Evolutionary conservation across 257 asterid species (phyloP).

Genomic region (Fraxinus pennsylvanica): DNA sequence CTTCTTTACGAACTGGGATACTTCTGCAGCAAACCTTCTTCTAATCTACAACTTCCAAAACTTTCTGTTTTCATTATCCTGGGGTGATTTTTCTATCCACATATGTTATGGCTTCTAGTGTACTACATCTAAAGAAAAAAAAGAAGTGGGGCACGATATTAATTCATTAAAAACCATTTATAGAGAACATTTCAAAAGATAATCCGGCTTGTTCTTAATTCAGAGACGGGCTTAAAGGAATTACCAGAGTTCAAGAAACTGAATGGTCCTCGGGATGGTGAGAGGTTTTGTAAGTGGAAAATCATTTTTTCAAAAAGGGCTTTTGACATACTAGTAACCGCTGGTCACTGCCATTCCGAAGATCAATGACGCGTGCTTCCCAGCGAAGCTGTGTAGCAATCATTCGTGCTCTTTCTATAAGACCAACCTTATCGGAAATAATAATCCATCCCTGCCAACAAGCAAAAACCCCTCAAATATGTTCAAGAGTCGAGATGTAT

Average conservation of each 20-base stretch:
- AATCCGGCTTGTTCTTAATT: neutral
- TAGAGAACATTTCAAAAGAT: neutral
- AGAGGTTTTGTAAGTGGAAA: conserved; percentile 24
- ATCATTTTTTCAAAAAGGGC: conserved; percentile 80
- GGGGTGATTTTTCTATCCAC: conserved; percentile 14
- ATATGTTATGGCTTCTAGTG: conserved; percentile 23
- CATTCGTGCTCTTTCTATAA: conserved; percentile 59
- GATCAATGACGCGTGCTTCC: conserved; percentile 91
- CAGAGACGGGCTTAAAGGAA: conserved; percentile 14
- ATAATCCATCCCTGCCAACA: conserved; percentile 82
- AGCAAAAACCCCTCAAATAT: conserved; percentile 17
- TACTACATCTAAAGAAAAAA: neutral
- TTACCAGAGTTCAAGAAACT: conserved; percentile 42
- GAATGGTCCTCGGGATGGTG: conserved; percentile 41
- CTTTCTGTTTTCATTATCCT: conserved; percentile 34
- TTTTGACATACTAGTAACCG: conserved; percentile 88
- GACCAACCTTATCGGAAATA: conserved; percentile 66
- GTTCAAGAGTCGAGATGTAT: neutral
- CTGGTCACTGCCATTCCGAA: conserved; percentile 82
- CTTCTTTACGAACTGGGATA: conserved; percentile 35
- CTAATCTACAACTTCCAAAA: conserved; percentile 66
- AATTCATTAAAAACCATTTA: neutral
- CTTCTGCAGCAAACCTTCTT: conserved; percentile 48
- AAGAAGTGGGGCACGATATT: neutral
- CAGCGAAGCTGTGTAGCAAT: conserved; percentile 77